Evolutionary conservation across 108 stramenopile species (phyloP).

Genomic region (Nannochloropsis gaditana): DNA sequence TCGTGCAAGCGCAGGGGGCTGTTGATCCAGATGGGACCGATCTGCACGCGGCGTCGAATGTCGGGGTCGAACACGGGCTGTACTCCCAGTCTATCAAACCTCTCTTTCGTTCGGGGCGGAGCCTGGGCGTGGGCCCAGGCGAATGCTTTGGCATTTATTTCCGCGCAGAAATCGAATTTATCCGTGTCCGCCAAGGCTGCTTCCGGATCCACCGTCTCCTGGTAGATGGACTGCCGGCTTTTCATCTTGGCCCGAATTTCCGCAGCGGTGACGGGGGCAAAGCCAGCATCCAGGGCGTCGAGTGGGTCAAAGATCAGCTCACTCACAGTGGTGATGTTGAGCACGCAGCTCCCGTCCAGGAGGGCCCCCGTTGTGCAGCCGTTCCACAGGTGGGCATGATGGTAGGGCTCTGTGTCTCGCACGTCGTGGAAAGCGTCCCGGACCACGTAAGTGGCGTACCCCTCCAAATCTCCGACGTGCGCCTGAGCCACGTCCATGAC

Average conservation of each 20-base stretch:
- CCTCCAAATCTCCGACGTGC: background rate
- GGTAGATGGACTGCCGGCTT: constrained; percentile 17
- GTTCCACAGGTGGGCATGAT: constrained; percentile 19
- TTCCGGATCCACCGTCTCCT: background rate
- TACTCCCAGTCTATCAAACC: background rate
- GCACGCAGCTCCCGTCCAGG: background rate
- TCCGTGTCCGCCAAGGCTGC: background rate
- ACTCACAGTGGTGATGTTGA: constrained; percentile 22
- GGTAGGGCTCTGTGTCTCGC: background rate
- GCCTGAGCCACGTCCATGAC: background rate
- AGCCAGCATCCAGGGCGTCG: background rate
- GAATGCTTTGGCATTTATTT: constrained; percentile 14
- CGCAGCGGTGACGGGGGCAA: background rate
- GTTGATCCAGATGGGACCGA: constrained; percentile 20
- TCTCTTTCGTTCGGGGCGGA: background rate
- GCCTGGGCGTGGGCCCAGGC: background rate
- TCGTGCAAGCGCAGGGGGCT: background rate
- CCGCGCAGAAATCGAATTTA: constrained; percentile 4
- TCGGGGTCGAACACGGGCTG: constrained; percentile 8
- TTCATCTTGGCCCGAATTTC: constrained; percentile 18
- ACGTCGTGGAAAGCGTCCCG: background rate
- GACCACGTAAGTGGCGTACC: background rate
- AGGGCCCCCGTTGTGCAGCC: background rate
- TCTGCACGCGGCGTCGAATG: constrained; percentile 14
- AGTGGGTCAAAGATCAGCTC: background rate